Evolutionary conservation across 306 rosid genomes (phyloP), one percentile per base, ranked within the genome.

Genomic region (Cucumis melo): DNA sequence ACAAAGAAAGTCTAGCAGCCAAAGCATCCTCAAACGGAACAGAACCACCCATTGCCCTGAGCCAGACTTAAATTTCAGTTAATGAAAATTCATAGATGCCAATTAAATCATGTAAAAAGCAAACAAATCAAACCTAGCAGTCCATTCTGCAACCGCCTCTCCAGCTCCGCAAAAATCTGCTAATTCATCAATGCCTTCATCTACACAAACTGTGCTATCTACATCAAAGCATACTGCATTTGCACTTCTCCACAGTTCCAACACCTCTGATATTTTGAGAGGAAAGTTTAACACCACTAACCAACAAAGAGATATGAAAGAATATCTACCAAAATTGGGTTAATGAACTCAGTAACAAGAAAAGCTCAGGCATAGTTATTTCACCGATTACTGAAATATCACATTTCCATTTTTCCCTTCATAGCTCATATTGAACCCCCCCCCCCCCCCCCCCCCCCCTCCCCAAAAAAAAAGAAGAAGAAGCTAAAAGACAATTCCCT

Each of bases 131-230:
- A 74, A 91, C 97, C 90, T 91, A 57, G 98, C 93, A 48, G 98
- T 91, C 96, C 97, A 93, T 78, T 93, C 97, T 17, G 98, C 96
- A 66, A 93, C 98, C 64, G 91, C 93, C 79, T 88, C 87, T 82
- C 98, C 98, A 80, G 98, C 97, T 79, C 98, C 97, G 54, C 98
- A 93, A 71, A 88, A 90, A 38, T 91, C 96, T 2, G 96, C 98
- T 50, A 93, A 89, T 81, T 93, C 98, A 68, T 93, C 98, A 71
- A 93, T 93, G 67, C 98, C 96, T 80, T 93, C 98, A 78, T 91
- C 98, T 65, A 90, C 16, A 74, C 96, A 91, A 70, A 93, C 98
- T 7, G 89, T 86, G 85, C 89, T 86, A 81, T 86, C 89, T 64
- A 86, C 83, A 60, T 86, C 89, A 16, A 83, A 86, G 83, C 89